phyloP scores from a whole-genome alignment of 495 filamentous ascomycete species.

The Wilcoxina mikolae region DNA sequence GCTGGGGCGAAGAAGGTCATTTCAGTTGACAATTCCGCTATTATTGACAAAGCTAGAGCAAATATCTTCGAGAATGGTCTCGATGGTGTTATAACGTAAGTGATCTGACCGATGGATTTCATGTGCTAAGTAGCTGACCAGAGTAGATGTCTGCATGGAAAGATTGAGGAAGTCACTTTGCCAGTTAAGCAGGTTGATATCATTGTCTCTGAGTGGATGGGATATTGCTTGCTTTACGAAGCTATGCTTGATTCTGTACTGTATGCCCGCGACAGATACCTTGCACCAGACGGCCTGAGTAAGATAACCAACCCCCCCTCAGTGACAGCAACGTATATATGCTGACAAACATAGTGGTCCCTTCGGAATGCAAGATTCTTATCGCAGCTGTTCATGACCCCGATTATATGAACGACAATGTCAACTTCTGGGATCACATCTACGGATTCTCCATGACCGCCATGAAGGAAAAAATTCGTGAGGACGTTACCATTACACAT shows the following conservation, averaged over 20 bases:
- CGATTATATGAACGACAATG: slow-evolving; percentile 35
- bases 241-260: slow-evolving; percentile 90
- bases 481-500: slow-evolving; percentile 57
- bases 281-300: slow-evolving; percentile 60
- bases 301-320: slow-evolving; percentile 17
- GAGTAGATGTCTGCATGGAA: slow-evolving; percentile 46
- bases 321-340: background rate
- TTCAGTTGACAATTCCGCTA: slow-evolving; percentile 84
- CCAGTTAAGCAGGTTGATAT: slow-evolving; percentile 79
- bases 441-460: slow-evolving; percentile 67
- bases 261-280: slow-evolving; percentile 72
- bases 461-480: slow-evolving; percentile 53
- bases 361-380: slow-evolving; percentile 19
- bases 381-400: slow-evolving; percentile 29
- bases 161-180: slow-evolving; percentile 77
- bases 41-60: slow-evolving; percentile 74
- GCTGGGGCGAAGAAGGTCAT: slow-evolving; percentile 83
- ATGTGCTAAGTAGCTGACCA: too few relatives aligned
- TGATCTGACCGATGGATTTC: background rate
- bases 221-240: slow-evolving; percentile 85
- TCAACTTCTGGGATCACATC: slow-evolving; percentile 66
- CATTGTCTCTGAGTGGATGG: slow-evolving; percentile 97
- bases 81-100: slow-evolving; percentile 59
- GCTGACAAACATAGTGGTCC: slow-evolving; percentile 8
- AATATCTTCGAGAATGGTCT: slow-evolving; percentile 73